A percentile compares a stretch with the other conserved stretches of the same genome.
Conservation (phyloP, 139 green algal genomes). For the Chlamydomonas sphaeroides region DNA sequence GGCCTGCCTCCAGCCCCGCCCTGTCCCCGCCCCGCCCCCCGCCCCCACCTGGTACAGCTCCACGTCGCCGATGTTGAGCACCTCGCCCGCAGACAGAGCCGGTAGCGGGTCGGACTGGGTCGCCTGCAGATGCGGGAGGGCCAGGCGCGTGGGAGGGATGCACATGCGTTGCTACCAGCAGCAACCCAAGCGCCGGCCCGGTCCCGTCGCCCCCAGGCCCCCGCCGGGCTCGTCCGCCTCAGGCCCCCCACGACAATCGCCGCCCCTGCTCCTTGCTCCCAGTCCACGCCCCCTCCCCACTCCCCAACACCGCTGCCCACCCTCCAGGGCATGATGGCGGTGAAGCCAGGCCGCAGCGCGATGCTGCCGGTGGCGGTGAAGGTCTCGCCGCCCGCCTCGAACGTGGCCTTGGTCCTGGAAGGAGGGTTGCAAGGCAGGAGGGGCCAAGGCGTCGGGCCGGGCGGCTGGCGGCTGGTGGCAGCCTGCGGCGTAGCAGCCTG, state of each 20-base stretch:
- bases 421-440: not conserved
- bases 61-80: slow-evolving; percentile 66
- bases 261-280: not conserved
- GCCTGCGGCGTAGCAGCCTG: too few species aligned
- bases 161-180: too few species aligned
- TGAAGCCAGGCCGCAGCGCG: slow-evolving; percentile 76
- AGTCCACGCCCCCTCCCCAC: not conserved
- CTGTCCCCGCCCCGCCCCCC: not conserved
- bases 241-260: too few species aligned
- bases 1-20: too few species aligned
- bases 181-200: too few species aligned
- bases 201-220: too few species aligned
- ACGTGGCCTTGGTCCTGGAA: slow-evolving; percentile 52
- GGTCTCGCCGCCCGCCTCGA: slow-evolving; percentile 69
- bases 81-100: slow-evolving; percentile 63
- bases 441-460: too few species aligned
- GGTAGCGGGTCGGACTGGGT: slow-evolving; percentile 77
- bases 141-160: too few species aligned
- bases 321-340: slow-evolving; percentile 82
- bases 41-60: slow-evolving; percentile 62
- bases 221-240: too few species aligned
- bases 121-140: too few species aligned
- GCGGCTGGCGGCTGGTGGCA: too few species aligned
- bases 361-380: slow-evolving; percentile 67
- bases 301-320: not conserved